phyloP scores from a whole-genome alignment of 805 yeast genomes.

The Zygosaccharomyces pseudorouxii region DNA sequence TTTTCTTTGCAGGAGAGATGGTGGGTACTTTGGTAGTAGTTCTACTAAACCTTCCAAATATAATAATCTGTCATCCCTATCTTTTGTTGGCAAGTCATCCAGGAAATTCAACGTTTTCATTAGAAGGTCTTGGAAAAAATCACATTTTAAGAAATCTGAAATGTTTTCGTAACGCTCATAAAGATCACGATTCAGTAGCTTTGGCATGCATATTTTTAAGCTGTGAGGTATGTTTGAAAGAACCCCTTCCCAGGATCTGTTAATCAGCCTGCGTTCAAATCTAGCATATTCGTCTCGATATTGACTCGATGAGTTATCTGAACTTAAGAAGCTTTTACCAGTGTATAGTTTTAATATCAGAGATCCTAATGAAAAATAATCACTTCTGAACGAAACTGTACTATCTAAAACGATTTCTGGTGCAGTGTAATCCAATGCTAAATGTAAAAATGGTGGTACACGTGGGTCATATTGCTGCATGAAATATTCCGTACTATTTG shows the following conservation, averaged over 20 bases:
- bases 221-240: conserved; percentile 58
- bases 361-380: conserved; percentile 80
- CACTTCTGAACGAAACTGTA: conserved; percentile 61
- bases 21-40: conserved; percentile 55
- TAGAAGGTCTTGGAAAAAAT: conserved; percentile 76
- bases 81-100: conserved; percentile 77
- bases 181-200: conserved; percentile 50
- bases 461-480: conserved; percentile 71
- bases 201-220: conserved; percentile 44
- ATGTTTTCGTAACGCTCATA: conserved; percentile 49
- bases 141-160: conserved; percentile 58
- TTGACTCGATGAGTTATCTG: conserved; percentile 53
- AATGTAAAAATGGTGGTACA: conserved; percentile 64
- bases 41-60: conserved; percentile 62
- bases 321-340: conserved; percentile 44
- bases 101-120: conserved; percentile 74
- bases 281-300: conserved; percentile 53
- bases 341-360: conserved; percentile 68
- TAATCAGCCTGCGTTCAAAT: conserved; percentile 44
- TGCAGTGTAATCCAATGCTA: conserved; percentile 70
- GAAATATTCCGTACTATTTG: conserved; percentile 52
- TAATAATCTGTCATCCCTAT: conserved; percentile 57
- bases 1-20: conserved; percentile 55
- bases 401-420: conserved; percentile 77
- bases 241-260: conserved; percentile 37